A percentile compares a stretch with the other conserved stretches of the same genome.
phyloP scores from a whole-genome alignment of 2,329 filamentous ascomycete genomes.

The Claviceps humidiphila region DNA sequence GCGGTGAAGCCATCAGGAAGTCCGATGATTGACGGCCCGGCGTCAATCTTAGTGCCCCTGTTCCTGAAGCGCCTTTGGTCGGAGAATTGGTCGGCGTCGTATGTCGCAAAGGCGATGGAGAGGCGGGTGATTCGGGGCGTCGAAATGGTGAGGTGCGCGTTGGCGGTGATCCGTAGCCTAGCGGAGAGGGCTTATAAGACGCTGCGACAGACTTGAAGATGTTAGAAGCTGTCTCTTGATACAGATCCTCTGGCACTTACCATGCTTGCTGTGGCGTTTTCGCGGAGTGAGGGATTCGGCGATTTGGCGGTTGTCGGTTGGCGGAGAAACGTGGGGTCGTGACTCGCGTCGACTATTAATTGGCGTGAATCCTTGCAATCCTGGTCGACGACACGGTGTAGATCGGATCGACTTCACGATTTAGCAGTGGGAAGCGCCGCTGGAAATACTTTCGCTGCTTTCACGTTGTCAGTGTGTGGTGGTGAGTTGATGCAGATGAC shows the following conservation, averaged over 20 bases:
- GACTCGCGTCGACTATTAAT: constrained; percentile 2
- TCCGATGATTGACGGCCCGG: constrained; percentile 19
- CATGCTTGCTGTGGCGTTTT: constrained; percentile 14
- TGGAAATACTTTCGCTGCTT: not conserved
- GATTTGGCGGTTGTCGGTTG: constrained; percentile 8
- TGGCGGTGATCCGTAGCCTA: constrained; percentile 54
- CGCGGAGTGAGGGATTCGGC: not conserved
- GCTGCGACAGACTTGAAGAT: constrained; percentile 35
- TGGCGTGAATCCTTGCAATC: not conserved
- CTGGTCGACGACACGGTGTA: not conserved
- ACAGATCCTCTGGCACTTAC: constrained; percentile 12
- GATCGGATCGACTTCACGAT: not conserved
- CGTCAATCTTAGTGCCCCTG: constrained; percentile 21
- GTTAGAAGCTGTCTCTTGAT: constrained; percentile 15
- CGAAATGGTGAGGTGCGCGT: constrained; percentile 51
- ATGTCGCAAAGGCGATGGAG: constrained; percentile 51
- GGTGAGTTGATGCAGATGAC: not conserved
- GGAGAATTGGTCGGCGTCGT: constrained; percentile 52
- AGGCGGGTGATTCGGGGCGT: constrained; percentile 47
- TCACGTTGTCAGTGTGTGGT: not conserved
- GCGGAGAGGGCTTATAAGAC: constrained; percentile 56
- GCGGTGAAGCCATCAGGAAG: constrained; percentile 25
- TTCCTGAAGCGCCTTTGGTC: constrained; percentile 26
- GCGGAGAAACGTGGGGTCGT: constrained; percentile 9
- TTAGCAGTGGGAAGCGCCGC: not conserved